Base-by-base conservation (phyloP, 495 filamentous ascomycete genomes). In the Amniculicola lignicola region DNA sequence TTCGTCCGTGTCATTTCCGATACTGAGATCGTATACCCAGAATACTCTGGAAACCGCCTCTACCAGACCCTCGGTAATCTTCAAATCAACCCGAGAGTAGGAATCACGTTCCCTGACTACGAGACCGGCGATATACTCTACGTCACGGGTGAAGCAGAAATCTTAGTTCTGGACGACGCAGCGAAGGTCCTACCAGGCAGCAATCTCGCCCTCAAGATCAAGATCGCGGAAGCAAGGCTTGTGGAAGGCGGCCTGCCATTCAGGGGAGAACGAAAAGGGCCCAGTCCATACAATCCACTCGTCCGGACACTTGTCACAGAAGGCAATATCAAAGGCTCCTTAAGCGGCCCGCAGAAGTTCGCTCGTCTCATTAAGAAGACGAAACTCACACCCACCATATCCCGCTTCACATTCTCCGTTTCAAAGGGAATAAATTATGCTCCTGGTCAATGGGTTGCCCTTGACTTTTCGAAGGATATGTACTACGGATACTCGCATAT, bases 51-150 rank as follows among this genome's bases (percentile, higher is more conserved):
- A 2, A 91, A 95, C 67, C 74, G 86, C 35, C 73, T 92, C 0
- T 93, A 93, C 56, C 89, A 94, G 68, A 85, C 84, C 1, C 73
- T 92, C 6, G 89, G 88, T 1, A 91, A 92, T 61, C 70, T 92
- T 5, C 69, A 76, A 25, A 72, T 72, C n/a, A 84, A 79, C 31
- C 87, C 86, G 15, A 66, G 69, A 38, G 79, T 86, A 14, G 81
- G 89, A 9, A 63, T 87, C 16, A 79, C 77, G 15, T 75, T 93
- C 28, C 84, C 88, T 0, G 82, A 89, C 62, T 90, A 85, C 60
- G 78, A 79, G 10, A 84, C 78, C 1, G 84, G 83, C 2, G 75
- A 87, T 61, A 80, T 85, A 33, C 71, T 92, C 3, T 89, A 90
- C 64, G 51, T 82, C 14, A 90, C 88, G 1, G 86, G 86, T 19